Evolutionary conservation across 2,329 filamentous ascomycete genomes (phyloP), one percentile per base, ranked within the genome.

Genomic region (Amesomyces nigricolor): DNA sequence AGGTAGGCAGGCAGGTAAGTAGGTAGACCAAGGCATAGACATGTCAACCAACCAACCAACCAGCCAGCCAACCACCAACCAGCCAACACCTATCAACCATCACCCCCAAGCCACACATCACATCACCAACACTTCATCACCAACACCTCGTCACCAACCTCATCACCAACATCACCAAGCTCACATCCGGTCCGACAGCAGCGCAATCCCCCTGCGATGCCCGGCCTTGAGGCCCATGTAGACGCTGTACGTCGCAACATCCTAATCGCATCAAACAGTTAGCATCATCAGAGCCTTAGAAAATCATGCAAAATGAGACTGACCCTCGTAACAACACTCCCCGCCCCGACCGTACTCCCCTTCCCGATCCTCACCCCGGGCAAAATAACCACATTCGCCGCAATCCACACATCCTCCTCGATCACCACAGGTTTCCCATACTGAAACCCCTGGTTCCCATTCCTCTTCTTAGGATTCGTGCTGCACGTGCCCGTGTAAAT

Each of bases 381-480:
- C 56, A 95, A 75, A 57, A 96, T 86, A 35, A 81, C 85, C 13
- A 85, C 88, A 64, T 87, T 87, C 11, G 88, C 88, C 1, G 86
- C 88, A 58, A 95, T 82, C 83, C 87, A 91, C 67, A 88, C 88
- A 70, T 96, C 90, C 61, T 94, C 87, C 61, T 90, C 89, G 59
- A 97, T 92, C 35, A 78, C 79, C 53, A 97, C 86, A 16, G 79
- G 75, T 32, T 82, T 82, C 13, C 88, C 91, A 56, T 85, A 72
- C 65, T 88, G 86, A 6, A 82, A 80, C 35, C 87, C 89, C 61
- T 85, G 83, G 46, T 83, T 86, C 6, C 90, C 91, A 64, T 87
- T 83, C 19, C 89, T 80, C 60, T 81, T 79, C 68, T 87, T 83
- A 29, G 86, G 83, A 67, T 95, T 89, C 13, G 85, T 83, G 42